A percentile compares a stretch with the other conserved stretches of the same genome.
Conservation (phyloP, 2,329 filamentous ascomycete species). For the Neonectria neomacrospora region DNA sequence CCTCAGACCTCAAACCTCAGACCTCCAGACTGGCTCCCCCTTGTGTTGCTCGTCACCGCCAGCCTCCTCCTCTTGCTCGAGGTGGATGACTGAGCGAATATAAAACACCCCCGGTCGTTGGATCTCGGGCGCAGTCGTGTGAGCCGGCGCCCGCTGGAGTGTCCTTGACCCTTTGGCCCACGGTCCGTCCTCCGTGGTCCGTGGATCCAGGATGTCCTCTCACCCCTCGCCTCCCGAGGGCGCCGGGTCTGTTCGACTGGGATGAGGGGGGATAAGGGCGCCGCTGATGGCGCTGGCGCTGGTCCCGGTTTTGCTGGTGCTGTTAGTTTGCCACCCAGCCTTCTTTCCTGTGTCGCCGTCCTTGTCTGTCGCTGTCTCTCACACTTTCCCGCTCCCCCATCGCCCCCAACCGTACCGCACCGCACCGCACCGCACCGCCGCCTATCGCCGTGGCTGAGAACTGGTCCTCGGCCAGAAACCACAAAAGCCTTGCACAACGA, state of each 20-base stretch:
- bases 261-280: constrained; percentile 19
- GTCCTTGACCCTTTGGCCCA: constrained; percentile 29
- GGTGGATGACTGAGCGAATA: constrained; percentile 38
- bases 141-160: constrained; percentile 42
- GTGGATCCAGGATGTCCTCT: constrained; percentile 2
- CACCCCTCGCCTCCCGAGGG: constrained; percentile 33
- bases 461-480: constrained; percentile 32
- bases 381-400: constrained; percentile 18
- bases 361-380: constrained; percentile 11
- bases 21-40: constrained; percentile 19
- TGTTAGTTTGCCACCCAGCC: constrained; percentile 8
- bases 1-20: too few relatives aligned
- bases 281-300: constrained; percentile 13
- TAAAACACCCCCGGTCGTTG: constrained; percentile 40
- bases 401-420: background rate
- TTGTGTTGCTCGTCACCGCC: constrained; percentile 37
- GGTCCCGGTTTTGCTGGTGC: background rate
- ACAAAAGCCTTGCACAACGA: constrained; percentile 30
- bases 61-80: constrained; percentile 31
- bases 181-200: constrained; percentile 31
- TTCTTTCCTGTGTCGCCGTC: background rate
- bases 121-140: constrained; percentile 38
- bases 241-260: constrained; percentile 36
- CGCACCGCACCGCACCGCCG: background rate
- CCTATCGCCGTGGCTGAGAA: constrained; percentile 36